Evolutionary conservation across 345 rosid genomes (phyloP), one percentile per base, ranked within the genome.

Genomic region (Gossypioides kirkii): DNA sequence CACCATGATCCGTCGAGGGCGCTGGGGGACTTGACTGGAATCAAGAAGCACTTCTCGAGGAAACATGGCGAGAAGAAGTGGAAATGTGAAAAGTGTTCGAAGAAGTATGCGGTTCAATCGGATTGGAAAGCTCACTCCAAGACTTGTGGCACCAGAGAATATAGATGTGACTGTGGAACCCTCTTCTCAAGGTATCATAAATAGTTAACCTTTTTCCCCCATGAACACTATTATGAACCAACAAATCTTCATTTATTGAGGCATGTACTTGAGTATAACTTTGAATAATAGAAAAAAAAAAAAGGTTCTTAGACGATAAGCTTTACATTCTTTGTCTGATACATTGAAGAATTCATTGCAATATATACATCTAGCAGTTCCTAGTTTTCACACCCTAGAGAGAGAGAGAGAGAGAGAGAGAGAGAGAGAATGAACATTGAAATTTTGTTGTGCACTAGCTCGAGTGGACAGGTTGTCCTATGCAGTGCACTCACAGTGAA

Each of bases 61-160:
- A 87, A 87, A 71, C 91, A 87, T 8, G 85, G 91, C 1, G 91
- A 87, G 83, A 87, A 86, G 84, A 85, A 84, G 73, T 87, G 91
- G 91, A 87, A 85, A 76, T 87, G 91, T 72, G 97, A 84, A 2
- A 92, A 87, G 78, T 92, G 98, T 82, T 89, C 94, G 0, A 92
- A 92, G 84, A 81, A 73, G 73, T 92, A 92, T 70, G 98, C 98
- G n/a, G 98, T 92, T 72, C 89, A 84, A 78, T 92, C 98, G 9
- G 98, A 92, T 78, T 92, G 94, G 94, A 92, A 92, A 85, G 98
- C 96, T 78, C 98, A 92, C 70, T 87, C 84, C 78, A 92, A 92
- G 73, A 87, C 85, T 74, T 92, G 98, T 80, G 98, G 98, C 85
- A 92, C 91, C 36, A 84, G 82, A 20, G 96, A 90, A 77, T 92